Base-by-base conservation (phyloP, 2,329 filamentous ascomycete species). In the Ophiostoma ips region DNA sequence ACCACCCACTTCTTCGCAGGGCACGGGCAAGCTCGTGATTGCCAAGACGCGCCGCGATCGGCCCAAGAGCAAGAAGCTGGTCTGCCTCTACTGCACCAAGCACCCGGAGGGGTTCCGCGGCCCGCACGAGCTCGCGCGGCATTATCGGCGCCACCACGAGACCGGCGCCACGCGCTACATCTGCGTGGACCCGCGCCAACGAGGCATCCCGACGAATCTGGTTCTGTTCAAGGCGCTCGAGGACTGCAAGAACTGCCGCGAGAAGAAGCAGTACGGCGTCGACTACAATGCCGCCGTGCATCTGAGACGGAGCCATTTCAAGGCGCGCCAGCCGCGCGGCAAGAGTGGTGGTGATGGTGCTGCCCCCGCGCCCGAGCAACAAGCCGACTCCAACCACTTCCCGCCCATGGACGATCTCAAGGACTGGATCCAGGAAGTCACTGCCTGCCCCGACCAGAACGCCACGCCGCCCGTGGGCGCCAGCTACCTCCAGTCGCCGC, bases 211-310 rank as follows among this genome's bases (percentile, higher is more conserved):
- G 16, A 63, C 65, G 53, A 56, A 65, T 68, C 75, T 64, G 58
- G 71, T 58, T 62, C 78, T 67, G 64, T 73, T 75, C 67, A 75
- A 66, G 48, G 81, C 88, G 37, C 75, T 96, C 33, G 70, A 72
- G 47, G 83, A 84, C 57, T 95, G 89, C 76, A 94, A 94, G 65
- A 77, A 84, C 45, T 96, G 90, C 64, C 75, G 73, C 46, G 74
- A 75, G 41, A 68, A 75, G 50, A 95, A 95, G 70, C 75, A 77
- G 52, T 96, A 96, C 58, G 84, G 84, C 3, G 86, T 85, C 15
- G 92, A 95, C 67, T 95, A 96, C 68, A 96, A 96, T 59, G 90
- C 89, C 0, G 88, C 88, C 0, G 90, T 88, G 0, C 90, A 96
- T 62, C 74, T 96, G 9, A 77, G 89, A 38, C 81, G 90, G 46